Conservation (phyloP, 768 basidiomycete genomes). For the Leccinum obscurum region DNA sequence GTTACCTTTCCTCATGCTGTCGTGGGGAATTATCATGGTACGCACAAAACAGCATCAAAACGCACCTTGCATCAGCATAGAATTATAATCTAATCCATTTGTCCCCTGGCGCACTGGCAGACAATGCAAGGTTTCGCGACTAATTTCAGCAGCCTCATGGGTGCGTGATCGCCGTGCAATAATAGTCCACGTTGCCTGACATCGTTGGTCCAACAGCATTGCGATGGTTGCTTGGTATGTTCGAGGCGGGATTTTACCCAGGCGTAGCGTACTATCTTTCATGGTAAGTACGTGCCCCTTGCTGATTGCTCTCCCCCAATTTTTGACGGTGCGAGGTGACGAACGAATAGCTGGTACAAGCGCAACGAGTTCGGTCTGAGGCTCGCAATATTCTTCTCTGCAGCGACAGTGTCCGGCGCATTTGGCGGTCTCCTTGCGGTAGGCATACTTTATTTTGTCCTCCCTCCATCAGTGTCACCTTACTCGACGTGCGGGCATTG, state of each 20-base stretch:
- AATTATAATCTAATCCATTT: slow-evolving; percentile 3
- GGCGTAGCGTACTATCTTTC: slow-evolving; percentile 73
- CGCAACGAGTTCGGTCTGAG: slow-evolving; percentile 73
- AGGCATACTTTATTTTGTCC: slow-evolving; percentile 8
- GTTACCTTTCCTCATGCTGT: slow-evolving; percentile 70
- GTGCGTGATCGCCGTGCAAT: slow-evolving; percentile 36
- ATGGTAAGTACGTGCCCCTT: slow-evolving; percentile 44
- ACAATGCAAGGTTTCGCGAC: slow-evolving; percentile 71
- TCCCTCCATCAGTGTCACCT: background rate
- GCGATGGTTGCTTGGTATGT: slow-evolving; percentile 70
- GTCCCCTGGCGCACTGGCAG: slow-evolving; percentile 35
- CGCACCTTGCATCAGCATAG: background rate
- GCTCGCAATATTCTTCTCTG: slow-evolving; percentile 70
- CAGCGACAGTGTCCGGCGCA: slow-evolving; percentile 80
- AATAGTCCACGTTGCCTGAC: background rate
- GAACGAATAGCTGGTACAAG: slow-evolving; percentile 52
- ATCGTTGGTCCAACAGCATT: slow-evolving; percentile 42
- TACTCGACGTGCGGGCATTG: background rate
- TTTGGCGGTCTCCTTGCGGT: slow-evolving; percentile 78
- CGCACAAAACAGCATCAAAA: background rate
- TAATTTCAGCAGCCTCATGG: slow-evolving; percentile 67
- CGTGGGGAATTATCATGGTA: slow-evolving; percentile 80
- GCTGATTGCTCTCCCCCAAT: slow-evolving; percentile 11
- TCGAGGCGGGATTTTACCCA: slow-evolving; percentile 51
- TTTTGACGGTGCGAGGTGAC: slow-evolving; percentile 37